phyloP scores from a whole-genome alignment of 176 grass and related monocot genomes.

The Carex parvula region DNA sequence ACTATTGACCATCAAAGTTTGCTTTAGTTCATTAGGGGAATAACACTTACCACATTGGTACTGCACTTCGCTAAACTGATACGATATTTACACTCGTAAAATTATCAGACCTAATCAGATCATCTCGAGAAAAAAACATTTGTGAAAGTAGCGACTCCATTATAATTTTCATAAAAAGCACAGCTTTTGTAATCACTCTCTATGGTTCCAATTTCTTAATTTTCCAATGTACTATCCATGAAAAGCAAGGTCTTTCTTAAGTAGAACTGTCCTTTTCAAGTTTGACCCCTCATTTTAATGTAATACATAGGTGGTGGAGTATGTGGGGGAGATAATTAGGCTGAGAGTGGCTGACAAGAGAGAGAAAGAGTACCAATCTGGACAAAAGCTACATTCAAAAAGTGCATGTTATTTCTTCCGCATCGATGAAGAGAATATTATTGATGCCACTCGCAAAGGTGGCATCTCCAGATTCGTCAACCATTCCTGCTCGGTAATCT shows the following conservation, averaged over 20 bases:
- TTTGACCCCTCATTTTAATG: slow-evolving; percentile 6
- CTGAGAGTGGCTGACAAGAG: slow-evolving; percentile 74
- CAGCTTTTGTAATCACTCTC: neutral
- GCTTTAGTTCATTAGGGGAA: neutral
- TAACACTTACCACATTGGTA: neutral
- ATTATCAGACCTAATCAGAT: neutral
- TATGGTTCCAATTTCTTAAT: neutral
- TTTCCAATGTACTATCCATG: neutral
- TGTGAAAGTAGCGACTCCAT: neutral
- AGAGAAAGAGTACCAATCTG: slow-evolving; percentile 81
- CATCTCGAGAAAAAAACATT: neutral
- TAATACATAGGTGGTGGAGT: slow-evolving; percentile 81
- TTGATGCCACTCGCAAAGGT: slow-evolving; percentile 90
- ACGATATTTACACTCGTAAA: neutral
- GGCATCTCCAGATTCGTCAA: slow-evolving; percentile 94
- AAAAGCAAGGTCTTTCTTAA: neutral
- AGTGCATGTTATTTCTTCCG: slow-evolving; percentile 89
- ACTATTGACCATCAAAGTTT: neutral
- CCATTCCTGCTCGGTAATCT: slow-evolving; percentile 76
- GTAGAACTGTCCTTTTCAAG: neutral
- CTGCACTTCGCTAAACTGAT: neutral
- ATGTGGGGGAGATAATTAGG: slow-evolving; percentile 82
- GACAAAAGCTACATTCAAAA: slow-evolving; percentile 73
- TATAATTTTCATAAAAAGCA: neutral
- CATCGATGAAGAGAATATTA: slow-evolving; percentile 85